These are phyloP conservation scores for Diddensiella transvaalensis DNA, from an alignment of 805 yeast species.

Conservation along the genomic window DNA sequence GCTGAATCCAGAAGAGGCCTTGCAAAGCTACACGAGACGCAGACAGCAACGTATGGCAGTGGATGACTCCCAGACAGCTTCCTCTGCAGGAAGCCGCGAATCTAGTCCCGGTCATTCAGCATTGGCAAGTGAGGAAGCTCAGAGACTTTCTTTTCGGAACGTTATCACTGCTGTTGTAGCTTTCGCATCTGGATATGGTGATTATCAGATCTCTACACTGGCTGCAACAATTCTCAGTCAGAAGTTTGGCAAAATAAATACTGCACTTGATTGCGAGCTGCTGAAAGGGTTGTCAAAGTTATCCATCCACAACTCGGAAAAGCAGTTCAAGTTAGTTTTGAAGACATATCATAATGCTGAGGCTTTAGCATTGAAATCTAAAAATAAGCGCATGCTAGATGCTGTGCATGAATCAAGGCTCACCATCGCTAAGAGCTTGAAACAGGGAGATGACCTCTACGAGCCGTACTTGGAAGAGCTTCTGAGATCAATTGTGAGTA, in stretches of 20 bases:
- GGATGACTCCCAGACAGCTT: background rate
- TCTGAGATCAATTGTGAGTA: constrained; percentile 60
- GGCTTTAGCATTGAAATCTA: constrained; percentile 41
- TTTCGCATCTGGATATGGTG: constrained; percentile 62
- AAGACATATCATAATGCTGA: constrained; percentile 54
- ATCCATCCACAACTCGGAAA: constrained; percentile 56
- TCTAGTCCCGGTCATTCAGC: background rate
- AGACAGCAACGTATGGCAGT: background rate
- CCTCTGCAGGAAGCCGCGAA: background rate
- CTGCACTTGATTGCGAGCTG: constrained; percentile 54
- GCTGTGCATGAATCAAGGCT: constrained; percentile 23
- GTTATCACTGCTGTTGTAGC: constrained; percentile 65
- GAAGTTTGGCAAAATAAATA: constrained; percentile 46
- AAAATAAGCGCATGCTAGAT: constrained; percentile 35
- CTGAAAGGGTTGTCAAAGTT: constrained; percentile 61
- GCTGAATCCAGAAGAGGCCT: constrained; percentile 41
- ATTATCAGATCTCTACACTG: constrained; percentile 68
- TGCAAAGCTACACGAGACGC: background rate
- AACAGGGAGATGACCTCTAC: constrained; percentile 43
- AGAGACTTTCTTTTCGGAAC: constrained; percentile 39
- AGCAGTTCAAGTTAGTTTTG: constrained; percentile 63
- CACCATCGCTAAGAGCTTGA: constrained; percentile 19
- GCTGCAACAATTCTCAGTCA: constrained; percentile 81
- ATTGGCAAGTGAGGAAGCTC: constrained; percentile 32
- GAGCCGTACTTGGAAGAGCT: constrained; percentile 60